Base-by-base conservation (phyloP, 495 filamentous ascomycete species). In the Hamigera avellanea region DNA sequence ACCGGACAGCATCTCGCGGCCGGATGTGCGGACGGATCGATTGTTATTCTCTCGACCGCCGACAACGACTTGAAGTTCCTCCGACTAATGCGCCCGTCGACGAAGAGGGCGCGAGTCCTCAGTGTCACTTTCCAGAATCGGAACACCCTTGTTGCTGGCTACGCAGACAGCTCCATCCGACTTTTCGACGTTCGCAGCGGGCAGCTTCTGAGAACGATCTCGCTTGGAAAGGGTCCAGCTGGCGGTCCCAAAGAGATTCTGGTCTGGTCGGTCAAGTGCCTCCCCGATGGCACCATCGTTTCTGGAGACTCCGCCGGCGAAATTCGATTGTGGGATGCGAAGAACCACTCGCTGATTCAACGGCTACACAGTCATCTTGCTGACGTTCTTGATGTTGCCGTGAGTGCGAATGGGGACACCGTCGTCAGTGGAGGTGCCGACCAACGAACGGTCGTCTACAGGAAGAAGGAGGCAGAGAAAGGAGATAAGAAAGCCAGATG, bases 351-450 rank as follows among this genome's bases (percentile, higher is more conserved):
- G 3, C 76, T 94, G 26, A 64, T 77, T 18, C 91, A 96, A 53
- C 72, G 89, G 33, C 72, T 96, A 33, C 74, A 85, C 49, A 72
- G 80, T 13, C 91, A 96, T 45, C 74, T 80, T 31, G 83, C 89
- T n/a, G 91, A 99, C 65, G 74, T 91, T 17, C 60, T 99, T 41
- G 85, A 86, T 52, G 61, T 99, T 4, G 79, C 82, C 1, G 72
- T 81, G 8, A 89, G 79, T 46, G 63, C 67, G 10, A 82, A 94
- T 56, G 91, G 91, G 10, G 73, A 77, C 14, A 82, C 79, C 14
- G 81, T 95, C n/a, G 62, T 94, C 40, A 93, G 83, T 50, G 87
- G 84, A 34, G 87, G 93, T 19, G 87, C 93, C 59, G 91, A 99
- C 48, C 77, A 85, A 45, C 69, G 81, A 43, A 93, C 89, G 3